Evolutionary conservation across 805 yeast genomes (phyloP).

Genomic region (Wickerhamomyces pijperi): DNA sequence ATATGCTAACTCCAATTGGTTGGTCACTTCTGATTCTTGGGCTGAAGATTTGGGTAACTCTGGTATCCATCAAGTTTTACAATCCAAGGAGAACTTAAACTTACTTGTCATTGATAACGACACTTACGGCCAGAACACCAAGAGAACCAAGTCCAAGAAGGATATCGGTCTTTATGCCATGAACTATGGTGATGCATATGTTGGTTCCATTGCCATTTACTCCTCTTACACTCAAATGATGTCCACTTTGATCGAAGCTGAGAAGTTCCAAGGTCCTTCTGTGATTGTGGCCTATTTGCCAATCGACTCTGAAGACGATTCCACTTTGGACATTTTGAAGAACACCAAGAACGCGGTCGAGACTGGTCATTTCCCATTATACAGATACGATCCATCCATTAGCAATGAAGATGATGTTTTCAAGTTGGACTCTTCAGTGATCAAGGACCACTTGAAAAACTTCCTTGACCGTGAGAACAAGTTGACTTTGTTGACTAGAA

Average conservation of each 20-base stretch:
- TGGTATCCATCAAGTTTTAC: constrained; percentile 76
- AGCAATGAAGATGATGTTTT: constrained; percentile 41
- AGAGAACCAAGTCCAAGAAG: constrained; percentile 39
- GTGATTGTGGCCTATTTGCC: constrained; percentile 87
- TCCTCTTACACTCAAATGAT: constrained; percentile 88
- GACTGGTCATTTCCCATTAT: constrained; percentile 93
- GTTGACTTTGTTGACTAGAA: constrained; percentile 61
- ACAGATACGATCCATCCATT: constrained; percentile 65
- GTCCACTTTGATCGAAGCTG: constrained; percentile 86
- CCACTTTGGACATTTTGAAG: constrained; percentile 64
- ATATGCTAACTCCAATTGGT: constrained; percentile 52
- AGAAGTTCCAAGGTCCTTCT: constrained; percentile 81
- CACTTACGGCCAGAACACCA: constrained; percentile 37
- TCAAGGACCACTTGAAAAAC: constrained; percentile 62
- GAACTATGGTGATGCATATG: constrained; percentile 83
- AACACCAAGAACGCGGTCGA: constrained; percentile 87
- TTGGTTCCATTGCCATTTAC: constrained; percentile 89
- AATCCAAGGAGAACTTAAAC: constrained; percentile 69
- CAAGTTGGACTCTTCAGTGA: constrained; percentile 74
- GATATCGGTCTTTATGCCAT: constrained; percentile 91
- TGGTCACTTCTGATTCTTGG: constrained; percentile 93
- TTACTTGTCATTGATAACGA: constrained; percentile 82
- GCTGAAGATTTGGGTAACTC: constrained; percentile 85
- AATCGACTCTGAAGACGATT: constrained; percentile 47
- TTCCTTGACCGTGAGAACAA: constrained; percentile 88